Evolutionary conservation across 345 rosid species (phyloP).

Genomic region (Salix purpurea): DNA sequence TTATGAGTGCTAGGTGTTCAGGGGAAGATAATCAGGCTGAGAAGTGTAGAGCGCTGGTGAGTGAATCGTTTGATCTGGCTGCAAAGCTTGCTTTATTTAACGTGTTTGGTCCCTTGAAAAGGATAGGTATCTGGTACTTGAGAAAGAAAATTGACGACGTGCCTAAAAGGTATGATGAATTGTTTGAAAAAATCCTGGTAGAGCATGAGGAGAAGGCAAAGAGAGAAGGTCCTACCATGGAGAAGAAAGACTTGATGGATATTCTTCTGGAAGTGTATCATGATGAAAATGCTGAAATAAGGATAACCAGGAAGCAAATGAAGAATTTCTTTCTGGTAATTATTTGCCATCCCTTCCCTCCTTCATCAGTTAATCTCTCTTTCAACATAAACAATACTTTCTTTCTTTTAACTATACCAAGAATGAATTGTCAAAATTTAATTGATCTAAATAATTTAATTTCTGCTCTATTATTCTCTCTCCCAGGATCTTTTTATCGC

Average conservation of each 20-base stretch:
- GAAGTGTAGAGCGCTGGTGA: conserved; percentile 23
- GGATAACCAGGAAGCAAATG: conserved; percentile 31
- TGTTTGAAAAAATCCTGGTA: conserved; percentile 12
- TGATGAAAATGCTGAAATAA: conserved; percentile 33
- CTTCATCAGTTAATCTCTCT: not conserved
- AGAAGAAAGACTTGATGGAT: conserved; percentile 45
- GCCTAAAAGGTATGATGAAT: not conserved
- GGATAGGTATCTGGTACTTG: not conserved
- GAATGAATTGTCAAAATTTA: not conserved
- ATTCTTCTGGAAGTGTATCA: conserved; percentile 34
- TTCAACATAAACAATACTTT: not conserved
- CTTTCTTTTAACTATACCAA: not conserved
- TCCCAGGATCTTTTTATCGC: conserved; percentile 15
- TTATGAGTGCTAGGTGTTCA: conserved; percentile 35
- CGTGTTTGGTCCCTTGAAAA: conserved; percentile 9
- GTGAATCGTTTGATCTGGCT: conserved; percentile 19
- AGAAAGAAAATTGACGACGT: not conserved
- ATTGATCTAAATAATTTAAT: not conserved
- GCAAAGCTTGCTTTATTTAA: conserved; percentile 17
- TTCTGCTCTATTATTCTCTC: not conserved
- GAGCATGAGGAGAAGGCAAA: conserved; percentile 13
- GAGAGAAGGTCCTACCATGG: not conserved
- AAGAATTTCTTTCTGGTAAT: conserved; percentile 39
- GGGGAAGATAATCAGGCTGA: conserved; percentile 37
- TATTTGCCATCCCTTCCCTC: not conserved